phyloP scores from a whole-genome alignment of 2,329 filamentous ascomycete genomes.

The Aspergillus sp. region DNA sequence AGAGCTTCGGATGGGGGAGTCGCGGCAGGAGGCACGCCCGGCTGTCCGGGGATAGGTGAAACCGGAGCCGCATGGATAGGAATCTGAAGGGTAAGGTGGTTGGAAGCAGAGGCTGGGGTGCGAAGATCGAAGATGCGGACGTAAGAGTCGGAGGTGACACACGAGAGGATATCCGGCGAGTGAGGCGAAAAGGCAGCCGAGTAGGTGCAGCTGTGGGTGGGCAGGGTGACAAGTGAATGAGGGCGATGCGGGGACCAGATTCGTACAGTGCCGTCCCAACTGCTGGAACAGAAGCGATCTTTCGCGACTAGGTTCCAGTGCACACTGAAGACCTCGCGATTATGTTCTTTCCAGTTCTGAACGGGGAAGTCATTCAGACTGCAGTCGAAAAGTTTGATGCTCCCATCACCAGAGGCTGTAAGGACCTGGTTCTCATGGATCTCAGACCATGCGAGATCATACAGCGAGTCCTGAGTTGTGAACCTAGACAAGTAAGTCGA shows the following conservation, averaged over 20 bases:
- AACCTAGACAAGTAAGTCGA: constrained; percentile 56
- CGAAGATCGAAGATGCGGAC: constrained; percentile 89
- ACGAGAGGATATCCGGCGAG: constrained; percentile 78
- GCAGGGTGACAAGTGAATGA: constrained; percentile 77
- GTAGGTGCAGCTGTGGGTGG: constrained; percentile 92
- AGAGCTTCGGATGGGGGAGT: constrained; percentile 74
- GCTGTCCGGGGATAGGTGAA: constrained; percentile 38
- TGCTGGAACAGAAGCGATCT: constrained; percentile 83
- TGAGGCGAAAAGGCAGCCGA: constrained; percentile 87
- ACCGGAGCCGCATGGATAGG: constrained; percentile 72
- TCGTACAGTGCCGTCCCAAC: constrained; percentile 96
- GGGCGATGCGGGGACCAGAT: constrained; percentile 83
- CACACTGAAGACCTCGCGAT: constrained; percentile 86
- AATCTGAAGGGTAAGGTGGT: constrained; percentile 79
- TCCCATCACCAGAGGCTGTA: constrained; percentile 86
- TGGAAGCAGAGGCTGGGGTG: constrained; percentile 78
- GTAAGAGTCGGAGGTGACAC: constrained; percentile 84
- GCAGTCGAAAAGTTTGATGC: constrained; percentile 90
- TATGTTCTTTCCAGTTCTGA: constrained; percentile 90
- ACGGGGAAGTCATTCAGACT: constrained; percentile 79
- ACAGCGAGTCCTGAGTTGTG: constrained; percentile 95
- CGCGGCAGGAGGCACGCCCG: constrained; percentile 37
- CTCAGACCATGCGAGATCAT: constrained; percentile 93
- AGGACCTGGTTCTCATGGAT: constrained; percentile 93
- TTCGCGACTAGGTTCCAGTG: constrained; percentile 91